phyloP scores from a whole-genome alignment of 1,284 basidiomycete species.

The Sporisorium graminicola region DNA sequence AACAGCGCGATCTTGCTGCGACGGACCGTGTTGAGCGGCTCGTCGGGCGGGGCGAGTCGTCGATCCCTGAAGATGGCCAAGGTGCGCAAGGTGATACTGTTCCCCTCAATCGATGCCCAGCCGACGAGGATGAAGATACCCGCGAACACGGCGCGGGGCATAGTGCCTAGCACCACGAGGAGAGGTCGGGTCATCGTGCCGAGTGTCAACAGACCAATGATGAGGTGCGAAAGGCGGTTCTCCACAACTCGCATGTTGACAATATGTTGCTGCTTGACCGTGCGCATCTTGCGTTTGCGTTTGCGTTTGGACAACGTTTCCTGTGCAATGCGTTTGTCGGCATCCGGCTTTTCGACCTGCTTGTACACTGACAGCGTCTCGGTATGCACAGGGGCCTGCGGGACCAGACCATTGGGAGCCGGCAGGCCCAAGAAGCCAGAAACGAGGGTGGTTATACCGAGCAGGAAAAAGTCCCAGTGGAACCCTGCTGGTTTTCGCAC shows the following conservation, averaged over 20 bases:
- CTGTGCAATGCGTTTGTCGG: constrained; percentile 58
- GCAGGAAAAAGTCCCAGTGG: constrained; percentile 80
- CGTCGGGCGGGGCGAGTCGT: constrained; percentile 39
- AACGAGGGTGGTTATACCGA: constrained; percentile 92
- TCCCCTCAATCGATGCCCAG: constrained; percentile 78
- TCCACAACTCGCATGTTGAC: constrained; percentile 64
- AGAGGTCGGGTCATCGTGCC: constrained; percentile 69
- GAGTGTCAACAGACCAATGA: constrained; percentile 66
- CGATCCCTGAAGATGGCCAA: constrained; percentile 85
- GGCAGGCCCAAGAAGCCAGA: constrained; percentile 90
- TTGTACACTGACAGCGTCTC: constrained; percentile 85
- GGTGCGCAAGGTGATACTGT: constrained; percentile 86
- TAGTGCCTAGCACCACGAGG: constrained; percentile 66
- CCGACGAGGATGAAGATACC: constrained; percentile 69
- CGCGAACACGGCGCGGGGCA: constrained; percentile 64
- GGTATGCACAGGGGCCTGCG: constrained; percentile 95
- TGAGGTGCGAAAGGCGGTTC: constrained; percentile 65
- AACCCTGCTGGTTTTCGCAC: constrained; percentile 92
- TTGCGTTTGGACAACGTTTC: constrained; percentile 72
- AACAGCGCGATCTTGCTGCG: constrained; percentile 84
- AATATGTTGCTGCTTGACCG: constrained; percentile 54
- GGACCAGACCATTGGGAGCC: constrained; percentile 90
- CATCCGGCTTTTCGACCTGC: constrained; percentile 56
- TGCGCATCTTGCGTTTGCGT: constrained; percentile 25
- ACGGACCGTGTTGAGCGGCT: constrained; percentile 79